Conservation (phyloP, 176 grass and related monocot genomes). For the Carex kokanica region DNA sequence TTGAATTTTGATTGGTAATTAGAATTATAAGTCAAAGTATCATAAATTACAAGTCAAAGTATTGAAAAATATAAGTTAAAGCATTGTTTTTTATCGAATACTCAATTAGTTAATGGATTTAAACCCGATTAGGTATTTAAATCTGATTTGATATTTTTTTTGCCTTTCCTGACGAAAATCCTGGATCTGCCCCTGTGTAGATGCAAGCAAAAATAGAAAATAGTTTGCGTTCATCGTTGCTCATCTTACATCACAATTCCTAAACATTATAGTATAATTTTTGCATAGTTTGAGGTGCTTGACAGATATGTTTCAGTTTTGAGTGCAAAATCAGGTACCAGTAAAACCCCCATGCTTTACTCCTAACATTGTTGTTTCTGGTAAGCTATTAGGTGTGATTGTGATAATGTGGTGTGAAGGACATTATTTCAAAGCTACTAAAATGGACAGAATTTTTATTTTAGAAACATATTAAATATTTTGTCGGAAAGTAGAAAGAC, state of each 20-base stretch:
- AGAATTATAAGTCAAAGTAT: no score
- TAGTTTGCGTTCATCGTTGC: not conserved
- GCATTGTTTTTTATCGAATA: no score
- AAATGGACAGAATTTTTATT: not conserved
- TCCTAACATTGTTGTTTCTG: not conserved
- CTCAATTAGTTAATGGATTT: no score
- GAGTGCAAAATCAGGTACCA: not conserved
- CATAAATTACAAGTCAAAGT: no score
- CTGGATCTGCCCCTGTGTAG: no score
- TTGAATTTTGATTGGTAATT: no score
- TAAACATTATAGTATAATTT: not conserved
- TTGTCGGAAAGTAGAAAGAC: no score
- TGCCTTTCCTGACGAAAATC: no score
- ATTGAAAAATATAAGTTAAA: no score
- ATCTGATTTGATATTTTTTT: no score
- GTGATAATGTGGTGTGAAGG: not conserved
- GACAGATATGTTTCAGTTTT: not conserved
- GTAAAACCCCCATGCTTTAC: not conserved
- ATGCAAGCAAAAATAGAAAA: not conserved
- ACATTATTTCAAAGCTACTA: not conserved
- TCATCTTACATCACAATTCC: not conserved
- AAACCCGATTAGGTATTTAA: no score
- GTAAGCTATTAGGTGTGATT: not conserved
- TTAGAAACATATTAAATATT: no score
- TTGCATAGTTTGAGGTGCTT: not conserved